phyloP scores from a whole-genome alignment of 2,329 filamentous ascomycete genomes.

The Aspergillus pseudoviridinutans region DNA sequence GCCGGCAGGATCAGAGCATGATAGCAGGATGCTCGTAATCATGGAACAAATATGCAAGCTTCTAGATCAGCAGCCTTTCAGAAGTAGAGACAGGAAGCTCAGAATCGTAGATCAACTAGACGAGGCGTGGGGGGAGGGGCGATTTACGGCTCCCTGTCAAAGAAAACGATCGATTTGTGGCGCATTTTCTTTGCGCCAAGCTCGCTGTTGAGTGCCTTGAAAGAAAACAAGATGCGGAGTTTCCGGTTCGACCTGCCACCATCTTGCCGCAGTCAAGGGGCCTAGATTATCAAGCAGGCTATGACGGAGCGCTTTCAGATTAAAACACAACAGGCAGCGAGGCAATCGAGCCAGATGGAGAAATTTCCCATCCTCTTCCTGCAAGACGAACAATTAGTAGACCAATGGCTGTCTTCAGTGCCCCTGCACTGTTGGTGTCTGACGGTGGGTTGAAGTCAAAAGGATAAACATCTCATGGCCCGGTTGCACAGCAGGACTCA shows the following conservation, averaged over 20 bases:
- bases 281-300: neutral
- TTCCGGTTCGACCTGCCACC: constrained; percentile 3
- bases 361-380: neutral
- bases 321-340: neutral
- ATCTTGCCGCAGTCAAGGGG: neutral
- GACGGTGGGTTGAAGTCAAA: neutral
- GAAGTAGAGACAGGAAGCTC: neutral
- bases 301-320: neutral
- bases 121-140: constrained; percentile 2
- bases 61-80: neutral
- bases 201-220: constrained; percentile 6
- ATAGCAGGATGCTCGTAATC: neutral
- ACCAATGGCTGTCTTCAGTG: constrained; percentile 5
- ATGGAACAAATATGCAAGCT: neutral
- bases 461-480: constrained; percentile 3
- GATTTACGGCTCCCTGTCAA: constrained; percentile 2
- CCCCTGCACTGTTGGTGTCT: constrained; percentile 6
- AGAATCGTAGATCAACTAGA: neutral
- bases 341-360: neutral
- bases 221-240: constrained; percentile 8
- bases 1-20: neutral
- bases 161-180: constrained; percentile 6
- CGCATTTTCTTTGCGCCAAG: constrained; percentile 9
- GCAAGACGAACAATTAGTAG: neutral
- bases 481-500: constrained; percentile 2